Evolutionary conservation across 2,329 filamentous ascomycete species (phyloP).

Genomic region (Fusarium guadeloupense): DNA sequence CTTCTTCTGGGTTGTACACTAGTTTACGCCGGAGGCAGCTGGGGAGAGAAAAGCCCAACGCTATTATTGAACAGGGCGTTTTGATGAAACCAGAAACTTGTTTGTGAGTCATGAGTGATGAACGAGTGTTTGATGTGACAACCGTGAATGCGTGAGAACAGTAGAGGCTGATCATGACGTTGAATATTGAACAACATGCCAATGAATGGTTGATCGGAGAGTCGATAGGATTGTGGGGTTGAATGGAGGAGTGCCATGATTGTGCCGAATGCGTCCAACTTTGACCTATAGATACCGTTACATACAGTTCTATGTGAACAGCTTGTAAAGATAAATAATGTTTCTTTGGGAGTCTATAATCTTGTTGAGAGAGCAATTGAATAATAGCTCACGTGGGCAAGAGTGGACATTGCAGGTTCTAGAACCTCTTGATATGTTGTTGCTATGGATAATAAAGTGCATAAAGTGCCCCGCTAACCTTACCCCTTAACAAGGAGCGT

Average conservation of each 20-base stretch:
- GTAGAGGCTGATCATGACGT: neutral
- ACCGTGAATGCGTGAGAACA: neutral
- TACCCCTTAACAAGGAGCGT: constrained; percentile 23
- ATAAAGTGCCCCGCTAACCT: constrained; percentile 26
- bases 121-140: constrained; percentile 2
- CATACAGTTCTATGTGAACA: neutral
- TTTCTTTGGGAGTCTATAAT: no score
- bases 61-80: constrained; percentile 48
- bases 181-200: constrained; percentile 2
- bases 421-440: constrained; percentile 15
- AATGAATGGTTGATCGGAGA: neutral
- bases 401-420: constrained; percentile 10
- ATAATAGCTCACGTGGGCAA: constrained; percentile 14
- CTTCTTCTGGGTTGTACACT: constrained; percentile 51
- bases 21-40: constrained; percentile 47
- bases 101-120: constrained; percentile 13
- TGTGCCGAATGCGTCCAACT: neutral
- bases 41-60: constrained; percentile 47
- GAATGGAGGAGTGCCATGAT: constrained; percentile 11
- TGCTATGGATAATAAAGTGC: constrained; percentile 7
- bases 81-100: constrained; percentile 35
- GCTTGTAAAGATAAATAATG: neutral
- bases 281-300: neutral
- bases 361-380: neutral
- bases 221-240: neutral